Evolutionary conservation across 2,329 filamentous ascomycete species (phyloP), one percentile per base, ranked within the genome.

Genomic region (Ophiocordyceps camponoti-saundersi): DNA sequence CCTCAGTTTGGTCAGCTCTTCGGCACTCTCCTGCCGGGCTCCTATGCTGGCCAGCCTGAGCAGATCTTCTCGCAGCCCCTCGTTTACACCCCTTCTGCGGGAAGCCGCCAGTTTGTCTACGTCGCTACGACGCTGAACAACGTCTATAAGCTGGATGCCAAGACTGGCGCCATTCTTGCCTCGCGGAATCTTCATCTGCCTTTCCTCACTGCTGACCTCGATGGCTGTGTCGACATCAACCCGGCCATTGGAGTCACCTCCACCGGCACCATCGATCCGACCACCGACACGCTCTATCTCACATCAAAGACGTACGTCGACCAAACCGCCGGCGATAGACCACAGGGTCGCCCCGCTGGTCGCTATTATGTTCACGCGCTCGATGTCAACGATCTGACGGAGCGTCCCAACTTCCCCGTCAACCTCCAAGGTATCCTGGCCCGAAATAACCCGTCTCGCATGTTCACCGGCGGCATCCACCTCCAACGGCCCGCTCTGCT

Each of bases 111-210:
- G 58, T 73, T 70, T 47, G 65, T 79, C 39, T 78, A 71, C 52
- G 58, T 75, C 12, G 68, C 75, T 2, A 77, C 74, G 0, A 73
- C 72, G 0, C 72, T 75, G 53, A 78, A 77, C 57, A 75, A 74
- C 45, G 56, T 77, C 7, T 75, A 76, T 56, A 76, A 73, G 50
- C 57, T 77, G 30, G 63, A 77, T 53, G 71, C 71, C 0, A 70
- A 71, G 53, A 75, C 71, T 0, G 73, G 73, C 21, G 64, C 59
- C 3, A 71, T 77, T 21, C 52, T 77, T n/a, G 55, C 59, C 1
- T 63, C 60, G 1, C 60, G 71, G 10, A 73, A 68, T 23, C 60
- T 78, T 0, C 64, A 92, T 60, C 74, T 93, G 44, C 86, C 86
- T 6, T 70, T 90, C 8, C 77, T 87, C 59, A 85, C 66, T 2